phyloP scores from a whole-genome alignment of 2,329 filamentous ascomycete species.

The Chrysoporthe austroafricana region DNA sequence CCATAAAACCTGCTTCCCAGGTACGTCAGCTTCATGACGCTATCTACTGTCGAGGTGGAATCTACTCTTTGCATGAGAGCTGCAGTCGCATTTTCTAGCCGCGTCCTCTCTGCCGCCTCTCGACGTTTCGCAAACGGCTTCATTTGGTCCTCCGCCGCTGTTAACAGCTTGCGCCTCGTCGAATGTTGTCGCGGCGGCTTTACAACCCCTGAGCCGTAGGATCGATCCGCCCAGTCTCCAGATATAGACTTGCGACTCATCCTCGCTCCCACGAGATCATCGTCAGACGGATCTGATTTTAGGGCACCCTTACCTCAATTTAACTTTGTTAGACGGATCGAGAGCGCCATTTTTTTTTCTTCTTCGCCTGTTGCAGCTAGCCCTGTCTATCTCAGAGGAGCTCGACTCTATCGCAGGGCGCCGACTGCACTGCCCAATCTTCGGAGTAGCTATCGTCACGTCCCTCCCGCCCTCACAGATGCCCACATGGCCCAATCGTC shows the following conservation, averaged over 20 bases:
- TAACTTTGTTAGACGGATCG: neutral
- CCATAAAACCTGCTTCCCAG: neutral
- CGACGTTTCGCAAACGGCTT: slow-evolving; percentile 4
- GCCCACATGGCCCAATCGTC: slow-evolving; percentile 20
- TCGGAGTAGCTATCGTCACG: slow-evolving; percentile 15
- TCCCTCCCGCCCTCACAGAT: slow-evolving; percentile 2
- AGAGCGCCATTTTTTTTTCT: neutral
- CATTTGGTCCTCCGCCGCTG: neutral
- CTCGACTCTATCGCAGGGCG: neutral
- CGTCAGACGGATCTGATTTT: neutral
- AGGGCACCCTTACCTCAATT: neutral
- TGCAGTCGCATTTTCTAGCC: slow-evolving; percentile 12
- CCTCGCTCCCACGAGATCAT: slow-evolving; percentile 24
- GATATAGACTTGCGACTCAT: slow-evolving; percentile 25
- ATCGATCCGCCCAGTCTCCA: slow-evolving; percentile 17
- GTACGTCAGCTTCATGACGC: slow-evolving; percentile 9
- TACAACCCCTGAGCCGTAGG: slow-evolving; percentile 11
- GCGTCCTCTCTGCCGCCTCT: slow-evolving; percentile 2
- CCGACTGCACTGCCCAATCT: slow-evolving; percentile 10
- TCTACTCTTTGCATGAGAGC: neutral
- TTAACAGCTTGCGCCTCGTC: neutral
- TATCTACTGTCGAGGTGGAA: slow-evolving; percentile 1
- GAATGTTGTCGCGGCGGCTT: neutral
- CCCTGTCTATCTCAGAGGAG: slow-evolving; percentile 16
- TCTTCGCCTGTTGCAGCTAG: slow-evolving; percentile 1